Evolutionary conservation across 2,329 filamentous ascomycete species (phyloP).

Genomic region (Xylariaceae sp.): DNA sequence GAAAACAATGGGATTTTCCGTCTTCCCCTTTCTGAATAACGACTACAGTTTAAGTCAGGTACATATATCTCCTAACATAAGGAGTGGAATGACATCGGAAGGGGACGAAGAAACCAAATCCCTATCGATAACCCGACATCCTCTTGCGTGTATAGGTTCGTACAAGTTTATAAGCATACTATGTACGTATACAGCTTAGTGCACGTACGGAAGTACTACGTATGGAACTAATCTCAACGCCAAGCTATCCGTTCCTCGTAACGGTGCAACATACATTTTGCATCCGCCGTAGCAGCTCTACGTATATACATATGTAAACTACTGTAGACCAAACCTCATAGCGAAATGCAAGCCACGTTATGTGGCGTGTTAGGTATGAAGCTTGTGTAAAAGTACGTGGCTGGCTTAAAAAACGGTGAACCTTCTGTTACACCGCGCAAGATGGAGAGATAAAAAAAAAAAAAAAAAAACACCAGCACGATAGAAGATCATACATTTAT

Average conservation of each 20-base stretch:
- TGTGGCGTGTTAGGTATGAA: background rate
- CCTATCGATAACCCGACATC: background rate
- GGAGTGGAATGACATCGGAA: background rate
- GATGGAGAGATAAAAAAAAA: too few species aligned
- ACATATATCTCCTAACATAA: too few species aligned
- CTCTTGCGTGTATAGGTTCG: background rate
- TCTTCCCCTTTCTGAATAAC: background rate
- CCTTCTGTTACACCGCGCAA: background rate
- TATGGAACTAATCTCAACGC: too few species aligned
- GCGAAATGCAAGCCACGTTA: too few species aligned
- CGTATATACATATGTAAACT: too few species aligned
- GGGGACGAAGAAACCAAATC: background rate
- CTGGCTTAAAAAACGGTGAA: background rate
- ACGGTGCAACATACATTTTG: background rate
- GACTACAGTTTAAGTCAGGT: background rate
- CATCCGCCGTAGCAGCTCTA: too few species aligned
- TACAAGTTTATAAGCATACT: too few species aligned
- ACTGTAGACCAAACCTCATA: too few species aligned
- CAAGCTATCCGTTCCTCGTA: background rate
- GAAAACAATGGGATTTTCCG: background rate
- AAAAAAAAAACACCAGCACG: too few species aligned
- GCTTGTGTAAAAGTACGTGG: background rate
- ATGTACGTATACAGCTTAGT: background rate
- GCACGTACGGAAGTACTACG: too few species aligned
- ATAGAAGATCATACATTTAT: background rate